phyloP scores from a whole-genome alignment of 2,329 filamentous ascomycete species.

The Aspergillus sojae region DNA sequence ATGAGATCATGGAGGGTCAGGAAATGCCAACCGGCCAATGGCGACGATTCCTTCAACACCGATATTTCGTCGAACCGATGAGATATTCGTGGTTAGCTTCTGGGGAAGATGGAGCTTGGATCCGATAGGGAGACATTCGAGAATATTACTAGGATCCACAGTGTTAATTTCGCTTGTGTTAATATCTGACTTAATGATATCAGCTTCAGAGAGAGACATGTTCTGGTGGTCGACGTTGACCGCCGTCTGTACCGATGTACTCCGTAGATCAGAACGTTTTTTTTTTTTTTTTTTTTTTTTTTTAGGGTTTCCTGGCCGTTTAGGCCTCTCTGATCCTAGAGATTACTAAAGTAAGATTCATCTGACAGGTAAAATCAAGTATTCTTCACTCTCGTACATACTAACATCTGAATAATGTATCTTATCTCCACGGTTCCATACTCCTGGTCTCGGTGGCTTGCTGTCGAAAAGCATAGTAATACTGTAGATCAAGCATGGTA shows the following conservation, averaged over 20 bases:
- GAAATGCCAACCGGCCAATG: slow-evolving; percentile 7
- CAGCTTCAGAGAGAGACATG: not conserved
- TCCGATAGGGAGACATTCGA: slow-evolving; percentile 16
- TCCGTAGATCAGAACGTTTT: not conserved
- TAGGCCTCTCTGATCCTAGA: not conserved
- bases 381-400: not conserved
- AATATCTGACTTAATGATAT: not conserved
- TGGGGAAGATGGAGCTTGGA: slow-evolving; percentile 13
- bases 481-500: slow-evolving; percentile 12
- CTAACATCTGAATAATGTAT: not conserved
- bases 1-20: not conserved
- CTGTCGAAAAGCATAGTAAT: slow-evolving; percentile 6
- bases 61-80: slow-evolving; percentile 11
- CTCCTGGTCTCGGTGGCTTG: slow-evolving; percentile 3
- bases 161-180: slow-evolving; percentile 9
- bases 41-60: slow-evolving; percentile 12
- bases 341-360: not conserved
- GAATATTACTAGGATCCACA: slow-evolving; percentile 11
- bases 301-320: not conserved
- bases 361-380: not conserved
- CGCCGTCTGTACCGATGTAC: not conserved
- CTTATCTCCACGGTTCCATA: slow-evolving; percentile 9
- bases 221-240: not conserved
- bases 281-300: slow-evolving; percentile 2
- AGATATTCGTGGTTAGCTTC: slow-evolving; percentile 14